A percentile compares a stretch with the other conserved stretches of the same genome.
These are phyloP conservation scores for Entamoeba histolytica DNA, from an alignment of 208 protist genomes.

Conservation along the genomic window DNA sequence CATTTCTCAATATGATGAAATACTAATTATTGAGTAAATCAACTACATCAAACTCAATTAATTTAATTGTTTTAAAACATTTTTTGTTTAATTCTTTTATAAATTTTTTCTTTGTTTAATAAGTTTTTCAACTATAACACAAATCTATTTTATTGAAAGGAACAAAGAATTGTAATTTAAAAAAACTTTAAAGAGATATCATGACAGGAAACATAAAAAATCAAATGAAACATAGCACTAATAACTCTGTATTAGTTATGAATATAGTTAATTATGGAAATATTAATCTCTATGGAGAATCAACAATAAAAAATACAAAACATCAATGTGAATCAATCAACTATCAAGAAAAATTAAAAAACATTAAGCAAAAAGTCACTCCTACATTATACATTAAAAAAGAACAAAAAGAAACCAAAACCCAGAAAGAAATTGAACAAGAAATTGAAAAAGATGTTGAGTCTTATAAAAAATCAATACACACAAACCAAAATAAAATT, in stretches of 20 bases:
- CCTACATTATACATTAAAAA: neutral
- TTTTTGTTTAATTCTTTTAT: too few species aligned
- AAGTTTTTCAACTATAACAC: too few species aligned
- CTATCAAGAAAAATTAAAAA: neutral
- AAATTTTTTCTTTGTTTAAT: too few species aligned
- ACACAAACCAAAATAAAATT: neutral
- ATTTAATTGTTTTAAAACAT: too few species aligned
- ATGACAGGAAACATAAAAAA: neutral
- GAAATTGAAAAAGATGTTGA: neutral
- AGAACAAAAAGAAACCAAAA: neutral
- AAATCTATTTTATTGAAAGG: too few species aligned
- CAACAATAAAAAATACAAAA: neutral
- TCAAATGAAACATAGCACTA: neutral
- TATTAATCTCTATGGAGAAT: neutral
- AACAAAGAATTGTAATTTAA: too few species aligned
- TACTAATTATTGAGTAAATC: too few species aligned
- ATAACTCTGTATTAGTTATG: neutral
- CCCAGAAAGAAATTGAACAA: neutral
- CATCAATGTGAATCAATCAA: neutral
- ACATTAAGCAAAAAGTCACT: neutral
- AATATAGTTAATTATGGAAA: neutral
- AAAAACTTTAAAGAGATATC: too few species aligned
- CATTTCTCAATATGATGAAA: too few species aligned
- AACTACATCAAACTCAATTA: too few species aligned
- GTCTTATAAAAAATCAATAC: neutral